These are phyloP conservation scores for Hemileccinum rubropunctum DNA, from an alignment of 768 basidiomycete species.

Conservation along the genomic window DNA sequence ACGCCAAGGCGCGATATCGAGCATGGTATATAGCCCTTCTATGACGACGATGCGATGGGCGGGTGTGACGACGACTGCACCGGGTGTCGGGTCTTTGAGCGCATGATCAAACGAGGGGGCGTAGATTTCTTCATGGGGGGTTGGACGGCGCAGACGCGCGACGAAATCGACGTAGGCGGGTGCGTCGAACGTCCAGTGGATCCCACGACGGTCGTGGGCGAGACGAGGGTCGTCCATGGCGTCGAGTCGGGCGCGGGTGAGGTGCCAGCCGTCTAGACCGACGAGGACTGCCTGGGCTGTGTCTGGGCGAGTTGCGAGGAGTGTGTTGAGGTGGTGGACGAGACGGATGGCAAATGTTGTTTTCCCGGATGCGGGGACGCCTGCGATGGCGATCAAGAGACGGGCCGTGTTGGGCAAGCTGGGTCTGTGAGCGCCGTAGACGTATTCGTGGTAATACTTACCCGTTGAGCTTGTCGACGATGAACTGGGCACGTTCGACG, in stretches of 20 bases:
- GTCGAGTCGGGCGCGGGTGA: conserved; percentile 75
- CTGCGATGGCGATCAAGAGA: conserved; percentile 69
- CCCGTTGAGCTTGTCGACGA: background rate
- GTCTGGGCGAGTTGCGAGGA: conserved; percentile 26
- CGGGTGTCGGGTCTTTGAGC: conserved; percentile 75
- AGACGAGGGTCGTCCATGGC: conserved; percentile 69
- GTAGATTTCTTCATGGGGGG: conserved; percentile 30
- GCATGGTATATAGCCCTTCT: conserved; percentile 86
- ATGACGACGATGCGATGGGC: conserved; percentile 77
- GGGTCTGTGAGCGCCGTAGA: no score
- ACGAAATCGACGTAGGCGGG: conserved; percentile 70
- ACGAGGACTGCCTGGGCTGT: conserved; percentile 55
- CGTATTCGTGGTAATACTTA: conserved; percentile 26
- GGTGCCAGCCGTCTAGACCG: conserved; percentile 91
- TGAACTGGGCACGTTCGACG: background rate
- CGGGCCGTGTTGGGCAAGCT: conserved; percentile 30
- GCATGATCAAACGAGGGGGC: conserved; percentile 89
- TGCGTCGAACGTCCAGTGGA: conserved; percentile 90
- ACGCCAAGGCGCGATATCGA: conserved; percentile 72
- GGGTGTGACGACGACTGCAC: conserved; percentile 55
- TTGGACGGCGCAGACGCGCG: conserved; percentile 44
- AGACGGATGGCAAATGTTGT: conserved; percentile 68
- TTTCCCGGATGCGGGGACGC: conserved; percentile 87
- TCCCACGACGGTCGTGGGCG: conserved; percentile 79
- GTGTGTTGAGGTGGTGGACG: conserved; percentile 48